phyloP scores from a whole-genome alignment of 805 yeast genomes.

The Barnettozyma populi region DNA sequence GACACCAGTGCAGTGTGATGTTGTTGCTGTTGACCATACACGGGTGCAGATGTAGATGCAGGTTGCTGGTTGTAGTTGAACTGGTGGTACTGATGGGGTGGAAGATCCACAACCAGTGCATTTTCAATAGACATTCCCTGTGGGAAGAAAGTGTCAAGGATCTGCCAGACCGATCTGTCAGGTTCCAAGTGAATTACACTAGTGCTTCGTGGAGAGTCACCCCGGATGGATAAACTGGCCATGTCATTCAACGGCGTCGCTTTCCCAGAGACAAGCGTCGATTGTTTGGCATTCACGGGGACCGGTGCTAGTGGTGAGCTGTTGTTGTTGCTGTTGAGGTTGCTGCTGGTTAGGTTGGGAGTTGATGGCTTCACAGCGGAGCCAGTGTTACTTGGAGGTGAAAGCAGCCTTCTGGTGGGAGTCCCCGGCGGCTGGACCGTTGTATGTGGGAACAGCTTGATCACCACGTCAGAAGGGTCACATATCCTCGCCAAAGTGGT shows the following conservation, averaged over 20 bases:
- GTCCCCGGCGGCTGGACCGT: not conserved
- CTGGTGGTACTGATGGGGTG: conserved; percentile 16
- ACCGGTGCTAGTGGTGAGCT: conserved; percentile 23
- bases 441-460: conserved; percentile 23
- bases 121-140: conserved; percentile 64
- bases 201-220: conserved; percentile 13
- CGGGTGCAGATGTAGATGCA: too few species aligned
- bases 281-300: conserved; percentile 19
- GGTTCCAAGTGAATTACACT: conserved; percentile 40
- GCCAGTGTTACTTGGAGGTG: conserved; percentile 2
- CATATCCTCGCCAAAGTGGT: conserved; percentile 53
- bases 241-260: conserved; percentile 9
- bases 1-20: not conserved
- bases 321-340: too few species aligned
- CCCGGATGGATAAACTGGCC: conserved; percentile 6
- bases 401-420: not conserved
- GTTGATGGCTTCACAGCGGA: conserved; percentile 1
- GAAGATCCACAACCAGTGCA: conserved; percentile 55
- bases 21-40: conserved; percentile 1
- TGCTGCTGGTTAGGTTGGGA: too few species aligned
- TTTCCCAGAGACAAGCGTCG: conserved; percentile 8
- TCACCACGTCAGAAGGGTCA: conserved; percentile 64
- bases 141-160: conserved; percentile 57
- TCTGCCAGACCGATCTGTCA: conserved; percentile 51
- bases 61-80: not conserved